A percentile compares a stretch with the other conserved stretches of the same genome.
phyloP scores from a whole-genome alignment of 306 rosid genomes.

The Quillaja saponaria region DNA sequence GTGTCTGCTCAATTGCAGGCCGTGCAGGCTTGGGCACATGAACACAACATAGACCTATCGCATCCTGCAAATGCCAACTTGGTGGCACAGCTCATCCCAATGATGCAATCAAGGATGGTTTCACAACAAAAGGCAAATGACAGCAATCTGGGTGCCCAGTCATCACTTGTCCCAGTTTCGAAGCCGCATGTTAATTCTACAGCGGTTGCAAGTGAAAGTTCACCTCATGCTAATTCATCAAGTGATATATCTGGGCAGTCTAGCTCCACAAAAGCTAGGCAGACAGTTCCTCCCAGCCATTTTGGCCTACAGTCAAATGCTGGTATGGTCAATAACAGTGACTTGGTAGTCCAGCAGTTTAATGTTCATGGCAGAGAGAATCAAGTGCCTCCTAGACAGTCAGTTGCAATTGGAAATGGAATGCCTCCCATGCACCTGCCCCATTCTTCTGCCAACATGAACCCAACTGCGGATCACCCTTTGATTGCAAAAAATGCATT shows the following conservation, averaged over 20 bases:
- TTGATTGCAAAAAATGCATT: conserved; percentile 44
- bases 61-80: conserved; percentile 71
- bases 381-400: conserved; percentile 63
- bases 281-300: conserved; percentile 61
- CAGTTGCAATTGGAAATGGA: conserved; percentile 60
- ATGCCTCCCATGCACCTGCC: conserved; percentile 64
- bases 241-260: conserved; percentile 71
- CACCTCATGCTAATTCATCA: conserved; percentile 74
- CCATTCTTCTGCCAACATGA: conserved; percentile 55
- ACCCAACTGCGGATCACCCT: conserved; percentile 57
- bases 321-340: conserved; percentile 50
- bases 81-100: conserved; percentile 69
- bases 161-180: conserved; percentile 60
- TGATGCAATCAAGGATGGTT: conserved; percentile 72
- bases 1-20: conserved; percentile 68
- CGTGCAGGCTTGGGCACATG: conserved; percentile 84
- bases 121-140: conserved; percentile 68
- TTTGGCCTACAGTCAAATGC: conserved; percentile 51
- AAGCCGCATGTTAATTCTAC: conserved; percentile 79
- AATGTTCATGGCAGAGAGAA: conserved; percentile 73
- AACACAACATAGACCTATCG: conserved; percentile 76
- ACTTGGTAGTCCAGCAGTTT: conserved; percentile 56
- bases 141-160: conserved; percentile 57
- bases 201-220: conserved; percentile 61
- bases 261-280: conserved; percentile 68